Percentiles rank a stretch among this genome's conserved stretches.
Evolutionary conservation across 768 basidiomycete species (phyloP).

Genomic region (Leccinellum luteum): DNA sequence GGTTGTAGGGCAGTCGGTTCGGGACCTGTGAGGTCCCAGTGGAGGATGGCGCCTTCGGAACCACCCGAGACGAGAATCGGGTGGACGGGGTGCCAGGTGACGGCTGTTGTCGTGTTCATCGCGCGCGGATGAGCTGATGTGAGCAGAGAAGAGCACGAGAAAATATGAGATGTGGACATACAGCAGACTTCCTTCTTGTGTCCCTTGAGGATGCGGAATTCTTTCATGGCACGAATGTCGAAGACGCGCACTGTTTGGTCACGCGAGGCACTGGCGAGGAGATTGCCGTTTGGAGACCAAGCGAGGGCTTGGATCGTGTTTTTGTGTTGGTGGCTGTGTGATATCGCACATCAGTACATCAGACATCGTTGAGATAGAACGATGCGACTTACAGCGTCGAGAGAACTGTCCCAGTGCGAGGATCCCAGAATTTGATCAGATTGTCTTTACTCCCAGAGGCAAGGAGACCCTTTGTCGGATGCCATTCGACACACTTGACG

Average conservation of each 20-base stretch:
- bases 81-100: constrained; percentile 96
- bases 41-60: constrained; percentile 88
- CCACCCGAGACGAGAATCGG: constrained; percentile 91
- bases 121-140: neutral
- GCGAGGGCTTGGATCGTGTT: constrained; percentile 91
- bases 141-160: neutral
- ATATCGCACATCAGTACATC: neutral
- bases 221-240: constrained; percentile 98
- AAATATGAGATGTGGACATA: constrained; percentile 42
- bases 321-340: constrained; percentile 90
- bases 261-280: constrained; percentile 91
- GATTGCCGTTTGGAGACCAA: constrained; percentile 94
- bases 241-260: constrained; percentile 96
- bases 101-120: constrained; percentile 44
- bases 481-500: constrained; percentile 98
- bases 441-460: constrained; percentile 98
- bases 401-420: constrained; percentile 84
- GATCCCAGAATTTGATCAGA: constrained; percentile 99
- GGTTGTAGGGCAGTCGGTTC: constrained; percentile 38
- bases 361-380: neutral
- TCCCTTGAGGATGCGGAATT: constrained; percentile 86
- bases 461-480: constrained; percentile 92
- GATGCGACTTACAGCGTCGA: constrained; percentile 72
- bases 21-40: constrained; percentile 87
- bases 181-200: constrained; percentile 99